Conservation (phyloP, 352 stramenopile genomes). For the Blastocystis hominis region DNA sequence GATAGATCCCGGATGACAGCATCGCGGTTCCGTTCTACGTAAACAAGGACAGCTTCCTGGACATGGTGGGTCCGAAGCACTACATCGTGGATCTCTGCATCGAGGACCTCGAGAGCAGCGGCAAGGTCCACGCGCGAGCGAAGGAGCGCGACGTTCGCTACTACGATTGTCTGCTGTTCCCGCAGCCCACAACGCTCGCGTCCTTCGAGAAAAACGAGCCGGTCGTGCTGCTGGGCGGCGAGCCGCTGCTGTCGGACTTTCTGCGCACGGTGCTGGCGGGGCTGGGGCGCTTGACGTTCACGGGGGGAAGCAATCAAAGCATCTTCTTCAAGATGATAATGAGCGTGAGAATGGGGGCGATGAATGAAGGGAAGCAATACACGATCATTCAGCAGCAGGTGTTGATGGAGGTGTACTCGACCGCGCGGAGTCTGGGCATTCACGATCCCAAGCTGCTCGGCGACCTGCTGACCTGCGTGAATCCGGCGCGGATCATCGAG, state of each 20-base stretch:
- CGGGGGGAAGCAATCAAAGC: conserved; percentile 24
- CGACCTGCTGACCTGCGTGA: conserved; percentile 2
- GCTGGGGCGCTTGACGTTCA: background rate
- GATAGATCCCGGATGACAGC: background rate
- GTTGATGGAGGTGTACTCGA: conserved; percentile 49
- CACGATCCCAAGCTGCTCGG: conserved; percentile 2
- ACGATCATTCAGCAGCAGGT: conserved; percentile 47
- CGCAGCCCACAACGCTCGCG: background rate
- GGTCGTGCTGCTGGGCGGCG: conserved; percentile 9
- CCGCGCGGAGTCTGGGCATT: background rate
- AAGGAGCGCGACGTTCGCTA: background rate
- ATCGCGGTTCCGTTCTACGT: background rate
- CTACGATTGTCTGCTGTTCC: conserved; percentile 31
- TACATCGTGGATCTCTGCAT: conserved; percentile 24
- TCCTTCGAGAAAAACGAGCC: conserved; percentile 49
- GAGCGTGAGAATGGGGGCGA: background rate
- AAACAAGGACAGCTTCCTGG: background rate
- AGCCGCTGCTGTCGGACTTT: background rate
- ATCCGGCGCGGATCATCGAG: conserved; percentile 14
- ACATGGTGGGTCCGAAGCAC: background rate
- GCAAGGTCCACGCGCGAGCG: conserved; percentile 1
- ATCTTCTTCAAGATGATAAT: conserved; percentile 56
- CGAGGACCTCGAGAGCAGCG: background rate
- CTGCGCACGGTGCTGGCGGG: background rate
- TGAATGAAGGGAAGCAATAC: conserved; percentile 22